A percentile compares a stretch with the other conserved stretches of the same genome.
Evolutionary conservation across 495 filamentous ascomycete genomes (phyloP).

Genomic region (Letharia lupina): DNA sequence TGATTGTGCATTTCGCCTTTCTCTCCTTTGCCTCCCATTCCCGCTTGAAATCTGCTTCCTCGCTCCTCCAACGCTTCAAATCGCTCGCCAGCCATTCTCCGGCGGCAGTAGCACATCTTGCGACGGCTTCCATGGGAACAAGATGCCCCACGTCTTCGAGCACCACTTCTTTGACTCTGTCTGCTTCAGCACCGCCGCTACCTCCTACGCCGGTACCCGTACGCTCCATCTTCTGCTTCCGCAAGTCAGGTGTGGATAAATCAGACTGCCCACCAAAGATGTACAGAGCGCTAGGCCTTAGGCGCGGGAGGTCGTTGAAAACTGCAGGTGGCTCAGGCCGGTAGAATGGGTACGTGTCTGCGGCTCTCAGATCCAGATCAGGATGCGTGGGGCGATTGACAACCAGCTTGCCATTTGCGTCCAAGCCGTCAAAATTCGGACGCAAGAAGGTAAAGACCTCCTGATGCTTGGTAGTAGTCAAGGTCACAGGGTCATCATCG

Average conservation of each 20-base stretch:
- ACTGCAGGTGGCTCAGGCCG: slow-evolving; percentile 59
- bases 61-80: slow-evolving; percentile 52
- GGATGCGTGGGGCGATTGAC: slow-evolving; percentile 40
- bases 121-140: slow-evolving; percentile 71
- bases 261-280: slow-evolving; percentile 62
- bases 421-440: slow-evolving; percentile 41
- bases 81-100: slow-evolving; percentile 56
- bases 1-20: slow-evolving; percentile 50
- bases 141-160: slow-evolving; percentile 68
- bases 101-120: slow-evolving; percentile 53
- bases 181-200: slow-evolving; percentile 45
- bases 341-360: slow-evolving; percentile 58
- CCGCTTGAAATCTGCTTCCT: slow-evolving; percentile 51
- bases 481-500: slow-evolving; percentile 38
- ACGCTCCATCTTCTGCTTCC: slow-evolving; percentile 37
- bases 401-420: slow-evolving; percentile 28
- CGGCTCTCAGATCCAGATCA: slow-evolving; percentile 36
- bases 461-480: slow-evolving; percentile 52
- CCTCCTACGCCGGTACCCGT: slow-evolving; percentile 44
- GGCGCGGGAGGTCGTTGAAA: slow-evolving; percentile 53
- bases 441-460: slow-evolving; percentile 55
- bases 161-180: slow-evolving; percentile 60
- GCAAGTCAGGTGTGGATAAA: slow-evolving; percentile 47
- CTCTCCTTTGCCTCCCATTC: slow-evolving; percentile 44
- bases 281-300: slow-evolving; percentile 77